These are phyloP conservation scores for Heliamphora pulchella DNA, from an alignment of 179 eudicot genomes.

Conservation along the genomic window DNA sequence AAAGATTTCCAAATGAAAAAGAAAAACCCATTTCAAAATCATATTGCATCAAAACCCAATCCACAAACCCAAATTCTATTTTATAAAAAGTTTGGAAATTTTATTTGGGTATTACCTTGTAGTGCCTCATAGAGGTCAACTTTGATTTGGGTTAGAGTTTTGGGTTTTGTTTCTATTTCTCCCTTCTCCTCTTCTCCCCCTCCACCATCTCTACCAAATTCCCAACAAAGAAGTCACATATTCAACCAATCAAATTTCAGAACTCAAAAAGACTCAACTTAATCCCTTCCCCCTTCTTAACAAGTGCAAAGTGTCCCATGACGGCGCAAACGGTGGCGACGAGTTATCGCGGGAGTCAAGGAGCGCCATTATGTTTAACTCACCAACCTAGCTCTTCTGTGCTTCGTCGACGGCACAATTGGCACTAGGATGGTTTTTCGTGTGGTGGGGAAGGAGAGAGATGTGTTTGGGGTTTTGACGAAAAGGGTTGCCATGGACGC, in stretches of 20 bases:
- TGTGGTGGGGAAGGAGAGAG: too few relatives aligned
- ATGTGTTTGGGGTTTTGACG: too few relatives aligned
- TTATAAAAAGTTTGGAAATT: background rate
- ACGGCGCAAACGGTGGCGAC: constrained; percentile 80
- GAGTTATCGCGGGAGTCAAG: background rate
- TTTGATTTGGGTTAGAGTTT: constrained; percentile 27
- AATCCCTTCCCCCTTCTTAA: background rate
- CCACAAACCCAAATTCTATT: background rate
- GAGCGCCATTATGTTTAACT: too few relatives aligned
- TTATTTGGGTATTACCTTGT: constrained; percentile 38
- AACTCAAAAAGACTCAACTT: background rate
- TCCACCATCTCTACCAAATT: background rate
- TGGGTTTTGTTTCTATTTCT: too few relatives aligned
- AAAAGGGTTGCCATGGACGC: too few relatives aligned
- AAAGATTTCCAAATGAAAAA: background rate
- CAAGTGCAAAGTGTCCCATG: background rate
- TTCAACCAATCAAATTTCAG: background rate
- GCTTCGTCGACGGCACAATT: too few relatives aligned
- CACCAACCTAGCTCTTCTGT: too few relatives aligned
- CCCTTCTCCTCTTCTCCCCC: too few relatives aligned
- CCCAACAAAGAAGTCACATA: background rate
- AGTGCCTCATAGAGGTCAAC: constrained; percentile 38
- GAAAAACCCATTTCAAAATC: background rate
- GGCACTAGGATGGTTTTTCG: too few relatives aligned
- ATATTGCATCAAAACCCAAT: background rate